Percentiles rank a stretch among this genome's conserved stretches.
These are phyloP conservation scores for Globisporangium acanthophoron DNA, from an alignment of 352 stramenopile species.

Conservation along the genomic window DNA sequence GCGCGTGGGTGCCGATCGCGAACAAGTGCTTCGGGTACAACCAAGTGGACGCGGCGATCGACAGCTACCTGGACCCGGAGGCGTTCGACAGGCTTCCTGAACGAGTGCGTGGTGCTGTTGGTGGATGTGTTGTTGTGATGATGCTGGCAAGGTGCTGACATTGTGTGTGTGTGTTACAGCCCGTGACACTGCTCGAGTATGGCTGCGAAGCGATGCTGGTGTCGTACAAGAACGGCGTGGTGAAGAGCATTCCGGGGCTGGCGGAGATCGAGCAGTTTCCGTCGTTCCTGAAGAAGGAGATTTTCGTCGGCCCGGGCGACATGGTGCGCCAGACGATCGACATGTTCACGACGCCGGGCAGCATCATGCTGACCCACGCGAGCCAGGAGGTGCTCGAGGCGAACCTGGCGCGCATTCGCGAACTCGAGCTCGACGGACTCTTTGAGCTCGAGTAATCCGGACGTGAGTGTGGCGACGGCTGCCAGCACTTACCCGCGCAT, in stretches of 20 bases:
- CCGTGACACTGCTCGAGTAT: slow-evolving; percentile 68
- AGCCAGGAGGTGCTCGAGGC: slow-evolving; percentile 76
- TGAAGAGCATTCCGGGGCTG: slow-evolving; percentile 88
- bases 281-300: slow-evolving; percentile 91
- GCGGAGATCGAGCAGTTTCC: slow-evolving; percentile 89
- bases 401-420: slow-evolving; percentile 89
- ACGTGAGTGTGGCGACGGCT: not conserved
- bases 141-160: not conserved
- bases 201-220: slow-evolving; percentile 93
- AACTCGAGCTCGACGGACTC: slow-evolving; percentile 70
- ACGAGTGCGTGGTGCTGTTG: slow-evolving; percentile 20
- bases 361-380: slow-evolving; percentile 92
- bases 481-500: not conserved
- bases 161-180: slow-evolving; percentile 16
- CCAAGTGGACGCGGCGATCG: slow-evolving; percentile 88
- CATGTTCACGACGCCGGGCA: slow-evolving; percentile 93
- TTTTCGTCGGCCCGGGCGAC: slow-evolving; percentile 81
- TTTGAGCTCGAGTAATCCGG: slow-evolving; percentile 53
- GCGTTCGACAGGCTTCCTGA: slow-evolving; percentile 61
- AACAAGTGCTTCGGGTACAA: slow-evolving; percentile 92
- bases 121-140: not conserved
- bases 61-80: slow-evolving; percentile 64
- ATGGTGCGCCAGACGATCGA: slow-evolving; percentile 89
- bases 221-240: slow-evolving; percentile 87
- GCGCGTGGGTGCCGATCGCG: slow-evolving; percentile 90